Percentiles rank a stretch among this genome's conserved stretches.
phyloP scores from a whole-genome alignment of 2,329 filamentous ascomycete species.

The Cadophora gregata region DNA sequence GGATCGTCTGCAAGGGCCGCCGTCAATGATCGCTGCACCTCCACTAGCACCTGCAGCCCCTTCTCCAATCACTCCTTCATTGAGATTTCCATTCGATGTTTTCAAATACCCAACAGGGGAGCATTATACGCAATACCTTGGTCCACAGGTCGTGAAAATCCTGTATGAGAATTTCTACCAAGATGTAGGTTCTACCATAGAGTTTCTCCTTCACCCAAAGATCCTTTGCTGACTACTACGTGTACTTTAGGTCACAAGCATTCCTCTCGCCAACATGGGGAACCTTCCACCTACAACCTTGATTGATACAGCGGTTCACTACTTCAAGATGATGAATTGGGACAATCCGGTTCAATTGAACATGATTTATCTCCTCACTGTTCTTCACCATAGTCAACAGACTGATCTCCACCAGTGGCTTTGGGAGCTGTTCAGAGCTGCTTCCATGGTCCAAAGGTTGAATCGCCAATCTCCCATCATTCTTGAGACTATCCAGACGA shows the following conservation, averaged over 20 bases:
- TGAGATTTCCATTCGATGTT: background rate
- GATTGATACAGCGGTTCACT: background rate
- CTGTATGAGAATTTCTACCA: background rate
- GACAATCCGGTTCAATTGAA: background rate
- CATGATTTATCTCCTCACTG: conserved; percentile 9
- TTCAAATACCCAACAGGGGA: conserved; percentile 1
- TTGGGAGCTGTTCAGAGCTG: background rate
- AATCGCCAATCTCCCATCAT: background rate
- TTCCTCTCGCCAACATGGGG: background rate
- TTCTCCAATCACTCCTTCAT: background rate
- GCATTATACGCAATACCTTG: background rate
- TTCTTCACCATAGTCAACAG: background rate
- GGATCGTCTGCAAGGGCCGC: background rate
- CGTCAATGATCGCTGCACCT: background rate
- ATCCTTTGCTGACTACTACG: background rate
- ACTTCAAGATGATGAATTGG: background rate
- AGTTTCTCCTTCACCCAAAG: background rate
- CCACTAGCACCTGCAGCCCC: background rate
- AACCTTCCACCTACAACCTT: background rate
- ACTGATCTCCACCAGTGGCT: conserved; percentile 8
- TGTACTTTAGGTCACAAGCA: background rate
- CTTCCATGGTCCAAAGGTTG: background rate
- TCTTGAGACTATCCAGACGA: background rate
- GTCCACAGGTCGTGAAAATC: background rate
- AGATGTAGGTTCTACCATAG: background rate